Base-by-base conservation (phyloP, 208 protist species). In the Zelonia costaricensis region DNA sequence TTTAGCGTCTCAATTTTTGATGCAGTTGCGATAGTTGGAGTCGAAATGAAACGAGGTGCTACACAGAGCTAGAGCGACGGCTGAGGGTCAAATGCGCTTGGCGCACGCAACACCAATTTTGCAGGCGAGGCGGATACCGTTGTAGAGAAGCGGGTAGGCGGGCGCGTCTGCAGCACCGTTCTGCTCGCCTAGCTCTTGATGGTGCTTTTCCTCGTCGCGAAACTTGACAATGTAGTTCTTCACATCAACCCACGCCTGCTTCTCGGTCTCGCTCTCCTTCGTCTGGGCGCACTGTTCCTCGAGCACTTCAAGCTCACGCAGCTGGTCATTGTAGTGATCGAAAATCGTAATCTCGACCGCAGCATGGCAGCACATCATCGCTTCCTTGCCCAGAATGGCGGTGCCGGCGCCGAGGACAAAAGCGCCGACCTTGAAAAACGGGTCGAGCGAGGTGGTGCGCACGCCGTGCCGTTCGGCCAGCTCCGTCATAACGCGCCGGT, bases 281-380 rank as follows among this genome's bases (percentile, higher is more conserved):
- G 58, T 36, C 10, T 45, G 51, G 1, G 58, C 33, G 13, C 62
- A 59, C 8, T 30, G 20, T 0, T 55, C 42, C 46, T 93, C 89
- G 4, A 95, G 39, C 1, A 43, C 46, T 42, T 90, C 76, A 48
- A 95, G 73, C 55, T 92, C 89, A 3, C 89, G 77, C 15, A 95
- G 84, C 48, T 95, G 89, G 51, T 95, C 89, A 58, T 95, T 95
- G 69, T 95, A 95, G 52, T 95, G 89, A 10, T 88, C 67, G 40
- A 76, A 86, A 62, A 95, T 95, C 4, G 83, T 90, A 36, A 85
- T 76, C 45, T 95, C 89, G 18, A 95, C 84, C 16, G 89, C 89
- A 35, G 85, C 89, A 63, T 95, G 89, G 55, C 86, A 92, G 68
- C 86, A 92, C 89, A 95, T 95, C 75, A 92, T 88, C 4, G 89